Conservation (phyloP, 208 protist species). For the Blechomonas ayalai region DNA sequence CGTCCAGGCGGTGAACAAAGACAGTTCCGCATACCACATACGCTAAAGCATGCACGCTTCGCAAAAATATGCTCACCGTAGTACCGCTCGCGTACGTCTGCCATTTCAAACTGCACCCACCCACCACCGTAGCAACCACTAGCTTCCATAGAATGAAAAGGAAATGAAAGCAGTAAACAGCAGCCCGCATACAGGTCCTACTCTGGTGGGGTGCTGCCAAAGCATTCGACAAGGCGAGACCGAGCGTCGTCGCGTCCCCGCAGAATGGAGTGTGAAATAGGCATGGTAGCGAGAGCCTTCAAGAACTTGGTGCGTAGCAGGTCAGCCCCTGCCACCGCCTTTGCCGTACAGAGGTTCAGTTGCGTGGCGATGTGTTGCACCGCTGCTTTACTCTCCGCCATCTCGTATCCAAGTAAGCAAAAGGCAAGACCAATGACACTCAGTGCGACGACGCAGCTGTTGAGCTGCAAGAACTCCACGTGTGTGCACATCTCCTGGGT, state of each 20-base stretch:
- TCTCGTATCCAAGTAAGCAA: constrained; percentile 30
- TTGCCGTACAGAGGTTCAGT: constrained; percentile 57
- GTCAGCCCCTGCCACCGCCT: constrained; percentile 48
- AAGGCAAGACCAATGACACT: constrained; percentile 53
- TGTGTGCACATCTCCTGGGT: constrained; percentile 64
- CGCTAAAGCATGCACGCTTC: too few relatives aligned
- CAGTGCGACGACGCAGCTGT: constrained; percentile 53
- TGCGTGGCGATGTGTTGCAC: constrained; percentile 47
- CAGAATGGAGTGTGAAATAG: constrained; percentile 11
- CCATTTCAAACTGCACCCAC: too few relatives aligned
- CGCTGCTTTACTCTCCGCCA: constrained; percentile 28
- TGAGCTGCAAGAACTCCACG: constrained; percentile 74
- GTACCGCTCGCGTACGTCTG: too few relatives aligned
- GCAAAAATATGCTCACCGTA: too few relatives aligned
- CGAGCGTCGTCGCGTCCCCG: constrained; percentile 33
- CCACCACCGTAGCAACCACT: too few relatives aligned
- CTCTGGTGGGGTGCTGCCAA: constrained; percentile 27
- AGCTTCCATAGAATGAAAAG: too few relatives aligned
- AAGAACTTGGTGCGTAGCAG: constrained; percentile 62
- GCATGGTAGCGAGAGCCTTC: constrained; percentile 16
- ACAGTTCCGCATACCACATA: too few relatives aligned
- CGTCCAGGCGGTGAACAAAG: too few relatives aligned
- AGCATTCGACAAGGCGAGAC: constrained; percentile 38
- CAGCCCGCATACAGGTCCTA: constrained; percentile 2
- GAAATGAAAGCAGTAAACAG: too few relatives aligned